These are phyloP conservation scores for Cynara cardunculus DNA, from an alignment of 129 eudicot species.

Conservation along the genomic window DNA sequence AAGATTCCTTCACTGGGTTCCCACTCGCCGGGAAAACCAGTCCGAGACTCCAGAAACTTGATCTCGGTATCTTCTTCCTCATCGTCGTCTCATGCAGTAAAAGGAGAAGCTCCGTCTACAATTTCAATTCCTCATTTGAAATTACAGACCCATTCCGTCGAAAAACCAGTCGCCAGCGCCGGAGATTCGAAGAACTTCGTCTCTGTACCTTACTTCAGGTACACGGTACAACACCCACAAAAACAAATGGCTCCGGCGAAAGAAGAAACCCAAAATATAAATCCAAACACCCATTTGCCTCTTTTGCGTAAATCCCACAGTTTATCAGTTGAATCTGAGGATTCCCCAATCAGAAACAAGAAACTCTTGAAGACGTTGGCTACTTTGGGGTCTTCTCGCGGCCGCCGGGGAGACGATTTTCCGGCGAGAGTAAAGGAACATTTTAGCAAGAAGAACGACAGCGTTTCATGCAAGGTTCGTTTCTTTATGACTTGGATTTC, in stretches of 20 bases:
- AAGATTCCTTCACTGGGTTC: slow-evolving; percentile 35
- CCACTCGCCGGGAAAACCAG: slow-evolving; percentile 23
- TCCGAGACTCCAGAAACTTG: slow-evolving; percentile 46
- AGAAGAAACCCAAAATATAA: slow-evolving; percentile 26
- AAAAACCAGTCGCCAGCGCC: slow-evolving; percentile 16
- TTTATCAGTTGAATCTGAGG: slow-evolving; percentile 31
- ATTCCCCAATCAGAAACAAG: slow-evolving; percentile 10
- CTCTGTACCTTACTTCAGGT: slow-evolving; percentile 26
- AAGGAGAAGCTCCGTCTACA: slow-evolving; percentile 32
- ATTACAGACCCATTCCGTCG: background rate
- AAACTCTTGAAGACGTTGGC: slow-evolving; percentile 22
- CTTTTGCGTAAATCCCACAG: slow-evolving; percentile 34
- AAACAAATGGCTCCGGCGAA: slow-evolving; percentile 7
- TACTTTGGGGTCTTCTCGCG: slow-evolving; percentile 5
- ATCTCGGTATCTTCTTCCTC: slow-evolving; percentile 30
- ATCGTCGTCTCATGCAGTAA: slow-evolving; percentile 4
- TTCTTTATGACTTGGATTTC: slow-evolving; percentile 98
- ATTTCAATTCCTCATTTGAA: slow-evolving; percentile 18
- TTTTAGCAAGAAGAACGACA: slow-evolving; percentile 19
- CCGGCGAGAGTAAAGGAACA: slow-evolving; percentile 39
- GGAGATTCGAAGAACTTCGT: slow-evolving; percentile 38
- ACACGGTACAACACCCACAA: background rate
- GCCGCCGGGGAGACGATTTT: slow-evolving; percentile 30
- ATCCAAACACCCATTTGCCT: slow-evolving; percentile 32
- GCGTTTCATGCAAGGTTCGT: slow-evolving; percentile 47